Evolutionary conservation across 2,329 filamentous ascomycete species (phyloP).

Genomic region (Neofusicoccum kwambonambiense): DNA sequence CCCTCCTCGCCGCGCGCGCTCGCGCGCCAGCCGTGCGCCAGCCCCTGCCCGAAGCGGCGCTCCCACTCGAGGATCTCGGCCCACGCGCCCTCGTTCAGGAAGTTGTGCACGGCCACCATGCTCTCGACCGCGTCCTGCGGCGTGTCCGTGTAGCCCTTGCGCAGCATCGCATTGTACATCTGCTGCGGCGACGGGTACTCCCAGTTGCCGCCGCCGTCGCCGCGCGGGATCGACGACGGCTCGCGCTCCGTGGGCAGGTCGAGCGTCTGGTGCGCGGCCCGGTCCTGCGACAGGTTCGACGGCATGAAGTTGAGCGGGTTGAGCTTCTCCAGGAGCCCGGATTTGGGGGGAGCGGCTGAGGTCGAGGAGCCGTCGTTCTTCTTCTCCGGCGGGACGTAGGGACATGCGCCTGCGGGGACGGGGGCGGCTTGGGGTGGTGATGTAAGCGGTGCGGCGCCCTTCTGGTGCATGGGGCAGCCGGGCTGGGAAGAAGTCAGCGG

Average conservation of each 20-base stretch:
- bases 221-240: slow-evolving; percentile 85
- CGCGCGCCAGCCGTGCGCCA: slow-evolving; percentile 69
- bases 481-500: slow-evolving; percentile 46
- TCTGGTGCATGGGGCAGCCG: slow-evolving; percentile 67
- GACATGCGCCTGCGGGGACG: slow-evolving; percentile 49
- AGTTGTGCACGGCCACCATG: slow-evolving; percentile 98
- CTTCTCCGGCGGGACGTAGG: slow-evolving; percentile 19
- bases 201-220: slow-evolving; percentile 75
- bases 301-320: slow-evolving; percentile 97
- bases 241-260: slow-evolving; percentile 78
- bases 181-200: slow-evolving; percentile 98
- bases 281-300: slow-evolving; percentile 75
- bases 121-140: slow-evolving; percentile 89
- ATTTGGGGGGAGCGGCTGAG: background rate
- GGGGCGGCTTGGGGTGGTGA: slow-evolving; percentile 27
- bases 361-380: slow-evolving; percentile 32
- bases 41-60: slow-evolving; percentile 73
- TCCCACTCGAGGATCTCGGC: slow-evolving; percentile 94
- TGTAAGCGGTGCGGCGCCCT: slow-evolving; percentile 31
- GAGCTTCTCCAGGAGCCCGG: slow-evolving; percentile 62
- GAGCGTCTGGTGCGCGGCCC: slow-evolving; percentile 68
- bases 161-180: slow-evolving; percentile 97
- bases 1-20: slow-evolving; percentile 71
- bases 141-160: slow-evolving; percentile 94
- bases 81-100: slow-evolving; percentile 97